Base-by-base conservation (phyloP, 768 basidiomycete genomes). In the Naganishia antarctica region DNA sequence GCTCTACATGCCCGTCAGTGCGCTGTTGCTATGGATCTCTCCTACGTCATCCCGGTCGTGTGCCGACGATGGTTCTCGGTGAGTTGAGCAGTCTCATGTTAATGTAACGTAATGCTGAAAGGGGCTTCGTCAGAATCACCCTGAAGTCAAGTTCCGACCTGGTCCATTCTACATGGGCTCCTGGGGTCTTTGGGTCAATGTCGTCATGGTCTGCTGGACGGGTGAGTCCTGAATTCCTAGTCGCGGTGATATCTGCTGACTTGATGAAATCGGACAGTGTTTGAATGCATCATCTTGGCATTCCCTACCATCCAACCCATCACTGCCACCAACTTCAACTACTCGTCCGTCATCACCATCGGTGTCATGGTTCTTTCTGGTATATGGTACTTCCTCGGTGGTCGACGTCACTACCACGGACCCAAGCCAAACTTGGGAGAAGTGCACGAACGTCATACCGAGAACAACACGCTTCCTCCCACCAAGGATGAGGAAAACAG, bases 151-250 rank as follows among this genome's bases (percentile, higher is more conserved):
- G 70, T 91, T 91, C 81, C 85, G 83, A 66, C 90, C 90, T 4
- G 90, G 90, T 12, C 89, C 90, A 6, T 90, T 91, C 79, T 90
- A 86, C 79, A 85, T 91, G 84, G 87, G 89, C 31, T 78, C 43
- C 7, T 70, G 68, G 65, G 72, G 70, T 31, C 46, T 63, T 21
- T 65, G 53, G 23, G 70, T 73, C 43, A 73, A 73, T 61, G 53
- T 57, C 12, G 57, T 73, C 66, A 73, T 73, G 72, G 68, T 57
- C 53, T 48, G 65, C 40, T 60, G 66, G 66, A 67, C 66, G 18
- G 4, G 60, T 66, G n/a, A 51, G 64, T 61, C 26, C 4, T n/a
- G 25, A 18, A n/a, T 34, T 2, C 11, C 37, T 58, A 7, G n/a
- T 25, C 21, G 13, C 31, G 4, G 16, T 57, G n/a, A n/a, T n/a